Conservation (phyloP, 2,329 filamentous ascomycete genomes). For the Clonostachys rhizophaga region DNA sequence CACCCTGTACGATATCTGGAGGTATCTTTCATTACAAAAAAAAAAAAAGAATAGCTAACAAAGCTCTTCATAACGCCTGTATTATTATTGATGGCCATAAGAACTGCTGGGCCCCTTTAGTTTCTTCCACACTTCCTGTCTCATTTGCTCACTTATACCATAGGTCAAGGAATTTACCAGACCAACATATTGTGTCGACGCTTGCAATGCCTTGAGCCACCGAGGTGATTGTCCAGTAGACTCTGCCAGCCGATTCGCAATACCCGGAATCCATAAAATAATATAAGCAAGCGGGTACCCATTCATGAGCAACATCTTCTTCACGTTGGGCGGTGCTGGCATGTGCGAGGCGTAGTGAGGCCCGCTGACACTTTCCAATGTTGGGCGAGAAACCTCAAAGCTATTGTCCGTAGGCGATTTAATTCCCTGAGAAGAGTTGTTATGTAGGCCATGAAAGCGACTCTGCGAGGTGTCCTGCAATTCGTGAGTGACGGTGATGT, state of each 20-base stretch:
- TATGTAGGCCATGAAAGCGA: background rate
- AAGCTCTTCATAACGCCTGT: too few relatives aligned
- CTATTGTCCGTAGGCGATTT: background rate
- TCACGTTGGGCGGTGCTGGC: slow-evolving; percentile 9
- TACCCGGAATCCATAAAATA: slow-evolving; percentile 29
- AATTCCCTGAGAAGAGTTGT: background rate
- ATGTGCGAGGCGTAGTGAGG: background rate
- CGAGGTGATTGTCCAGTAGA: slow-evolving; percentile 10
- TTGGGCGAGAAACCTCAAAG: background rate
- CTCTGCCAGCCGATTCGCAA: slow-evolving; percentile 24
- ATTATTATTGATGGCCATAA: too few relatives aligned
- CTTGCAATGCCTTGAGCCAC: slow-evolving; percentile 19
- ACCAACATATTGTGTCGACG: slow-evolving; percentile 27
- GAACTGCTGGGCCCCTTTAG: too few relatives aligned
- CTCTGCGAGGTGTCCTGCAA: background rate
- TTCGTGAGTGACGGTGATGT: background rate
- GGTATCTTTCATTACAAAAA: too few relatives aligned
- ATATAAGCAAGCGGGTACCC: slow-evolving; percentile 29
- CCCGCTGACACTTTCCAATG: background rate
- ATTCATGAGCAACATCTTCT: slow-evolving; percentile 26
- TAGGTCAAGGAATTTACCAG: slow-evolving; percentile 30
- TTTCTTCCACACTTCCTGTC: background rate
- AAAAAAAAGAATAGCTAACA: too few relatives aligned
- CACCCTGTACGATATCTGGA: too few relatives aligned
- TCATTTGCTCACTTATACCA: slow-evolving; percentile 25